Conservation (phyloP, 805 yeast species). For the Kuraishia capsulata region DNA sequence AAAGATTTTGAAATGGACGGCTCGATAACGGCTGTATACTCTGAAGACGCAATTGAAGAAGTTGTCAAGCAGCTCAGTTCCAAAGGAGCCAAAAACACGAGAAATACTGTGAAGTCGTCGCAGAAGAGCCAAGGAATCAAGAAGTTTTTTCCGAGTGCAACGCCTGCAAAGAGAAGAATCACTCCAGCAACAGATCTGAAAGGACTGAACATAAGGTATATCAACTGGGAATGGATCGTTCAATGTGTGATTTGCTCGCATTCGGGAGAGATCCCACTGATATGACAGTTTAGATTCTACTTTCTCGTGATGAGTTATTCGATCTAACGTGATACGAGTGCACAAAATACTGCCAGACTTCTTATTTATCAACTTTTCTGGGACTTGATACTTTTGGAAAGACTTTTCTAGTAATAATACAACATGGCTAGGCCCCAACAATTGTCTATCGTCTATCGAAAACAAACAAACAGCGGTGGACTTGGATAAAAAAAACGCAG, state of each 20-base stretch:
- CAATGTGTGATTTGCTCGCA: conserved; percentile 39
- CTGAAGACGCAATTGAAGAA: background rate
- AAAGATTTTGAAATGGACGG: background rate
- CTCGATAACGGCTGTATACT: background rate
- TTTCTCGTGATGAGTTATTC: no score
- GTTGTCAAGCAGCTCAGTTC: background rate
- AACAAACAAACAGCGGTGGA: no score
- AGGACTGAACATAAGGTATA: conserved; percentile 15
- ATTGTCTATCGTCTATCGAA: no score
- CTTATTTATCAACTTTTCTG: no score
- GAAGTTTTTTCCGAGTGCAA: background rate
- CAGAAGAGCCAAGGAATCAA: background rate
- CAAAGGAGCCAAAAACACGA: background rate
- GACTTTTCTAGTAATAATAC: no score
- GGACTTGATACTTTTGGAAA: no score
- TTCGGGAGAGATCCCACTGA: no score
- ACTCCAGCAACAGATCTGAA: background rate
- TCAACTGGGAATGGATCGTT: conserved; percentile 62
- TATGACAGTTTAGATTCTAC: no score
- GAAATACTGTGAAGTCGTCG: background rate
- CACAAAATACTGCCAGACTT: no score
- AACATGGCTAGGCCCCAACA: no score
- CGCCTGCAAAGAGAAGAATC: background rate
- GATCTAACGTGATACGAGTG: no score
- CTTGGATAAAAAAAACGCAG: no score